Evolutionary conservation across 164 flowering plant species (phyloP), one percentile per base, ranked within the genome.

Genomic region (Santalum album): DNA sequence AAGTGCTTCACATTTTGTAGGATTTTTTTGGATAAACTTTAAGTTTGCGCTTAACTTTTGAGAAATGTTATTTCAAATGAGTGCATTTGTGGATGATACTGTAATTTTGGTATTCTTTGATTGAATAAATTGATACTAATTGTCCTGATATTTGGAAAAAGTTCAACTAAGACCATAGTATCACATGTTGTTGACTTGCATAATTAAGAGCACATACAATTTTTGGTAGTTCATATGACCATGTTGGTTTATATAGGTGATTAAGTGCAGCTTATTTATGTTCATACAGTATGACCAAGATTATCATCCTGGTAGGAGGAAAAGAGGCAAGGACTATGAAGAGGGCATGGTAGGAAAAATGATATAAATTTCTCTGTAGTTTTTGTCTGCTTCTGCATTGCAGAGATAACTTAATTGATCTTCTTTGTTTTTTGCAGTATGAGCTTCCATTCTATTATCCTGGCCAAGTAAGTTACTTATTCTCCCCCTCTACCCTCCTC

Each of bases 361-460:
- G 61, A 39, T 32, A 52, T 17, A 29, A 29, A 46, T 25, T 52
- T 25, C 39, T 27, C 16, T 45, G 36, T 53, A 20, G 9, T 6
- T 12, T 42, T 34, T 5, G 21, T 38, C 53, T 18, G 7, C 17
- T 7, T 25, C 14, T 29, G 34, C 9, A 29, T n/a, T 24, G 3
- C 17, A n/a, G 20, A 32, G 4, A 34, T 60, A 29, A 6, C 53
- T 23, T 10, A 12, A 36, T 18, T 34, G 38, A 18, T 44, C 19
- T 36, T 9, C 20, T 22, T 57, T 56, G 5, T 42, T 66, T 25
- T 49, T 7, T 81, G 95, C 98, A 92, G 98, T 83, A 82, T 65
- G 99, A 92, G 65, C 94, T 89, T 69, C 99, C 99, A 48, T 88
- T 83, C 57, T 85, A 78, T 61, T 92, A 92, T 65, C 99, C 99